These are phyloP conservation scores for Phytophthora chlamydospora DNA, from an alignment of 352 stramenopile genomes.

Conservation along the genomic window DNA sequence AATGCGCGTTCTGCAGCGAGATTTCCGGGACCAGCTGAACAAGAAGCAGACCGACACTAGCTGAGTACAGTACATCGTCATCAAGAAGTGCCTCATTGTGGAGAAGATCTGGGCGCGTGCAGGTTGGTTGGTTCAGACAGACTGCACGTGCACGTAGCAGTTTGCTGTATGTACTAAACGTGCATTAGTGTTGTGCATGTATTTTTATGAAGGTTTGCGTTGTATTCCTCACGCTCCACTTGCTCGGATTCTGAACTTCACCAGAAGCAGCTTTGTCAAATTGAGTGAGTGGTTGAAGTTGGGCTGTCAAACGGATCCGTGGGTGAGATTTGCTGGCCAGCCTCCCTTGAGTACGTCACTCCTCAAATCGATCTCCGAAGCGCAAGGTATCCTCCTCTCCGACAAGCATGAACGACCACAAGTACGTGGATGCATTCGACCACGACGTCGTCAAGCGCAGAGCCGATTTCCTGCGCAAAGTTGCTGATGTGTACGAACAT, in stretches of 20 bases:
- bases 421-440: constrained; percentile 62
- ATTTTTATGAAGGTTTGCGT: too few species aligned
- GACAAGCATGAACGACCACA: constrained; percentile 58
- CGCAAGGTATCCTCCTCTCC: constrained; percentile 1
- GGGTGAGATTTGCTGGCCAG: constrained; percentile 21
- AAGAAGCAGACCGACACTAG: constrained; percentile 19
- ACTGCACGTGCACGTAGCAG: neutral
- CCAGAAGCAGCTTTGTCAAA: constrained; percentile 12
- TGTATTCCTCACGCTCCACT: too few species aligned
- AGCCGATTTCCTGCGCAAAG: constrained; percentile 56
- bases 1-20: constrained; percentile 36
- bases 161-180: too few species aligned
- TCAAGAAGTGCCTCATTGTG: neutral
- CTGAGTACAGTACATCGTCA: neutral
- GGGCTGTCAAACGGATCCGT: constrained; percentile 18
- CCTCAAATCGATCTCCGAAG: constrained; percentile 5
- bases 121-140: too few species aligned
- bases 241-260: neutral
- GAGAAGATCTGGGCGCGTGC: too few species aligned
- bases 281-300: constrained; percentile 33
- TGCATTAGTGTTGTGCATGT: too few species aligned
- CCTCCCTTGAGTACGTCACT: constrained; percentile 21
- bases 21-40: constrained; percentile 34
- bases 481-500: constrained; percentile 47
- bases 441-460: constrained; percentile 52